Evolutionary conservation across 208 protist genomes (phyloP), one percentile per base, ranked within the genome.

Genomic region (Crithidia brevicula): DNA sequence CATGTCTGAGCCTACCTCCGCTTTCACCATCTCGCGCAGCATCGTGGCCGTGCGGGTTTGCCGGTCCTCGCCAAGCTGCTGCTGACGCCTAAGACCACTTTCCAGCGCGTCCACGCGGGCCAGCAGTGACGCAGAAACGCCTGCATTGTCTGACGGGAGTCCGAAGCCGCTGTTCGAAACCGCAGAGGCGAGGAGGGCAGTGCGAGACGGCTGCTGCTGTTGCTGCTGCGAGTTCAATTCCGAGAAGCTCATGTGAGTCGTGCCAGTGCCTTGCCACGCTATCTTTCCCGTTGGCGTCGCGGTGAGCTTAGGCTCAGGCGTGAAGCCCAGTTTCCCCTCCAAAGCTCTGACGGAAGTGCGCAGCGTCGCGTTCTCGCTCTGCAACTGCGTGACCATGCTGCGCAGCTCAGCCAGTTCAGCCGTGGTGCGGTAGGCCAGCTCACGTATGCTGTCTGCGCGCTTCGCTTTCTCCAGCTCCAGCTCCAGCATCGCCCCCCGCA

Each of bases 401-500:
- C 69, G 66, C 51, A 96, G 30, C 56, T 92, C 84, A 0, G 74
- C 76, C 30, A 92, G 36, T 27, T 93, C 73, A 4, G 78, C 69
- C 3, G 66, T 67, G 38, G 77, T 46, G 28, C 77, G 70, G 47
- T 67, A 63, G 16, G 77, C 56, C 53, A 93, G 51, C 30, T 91
- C 84, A 18, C 76, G 82, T 25, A 90, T 71, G 46, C 73, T 74
- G 63, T 89, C 80, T 1, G 66, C 72, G 51, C 87, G 86, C n/a
- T 87, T 79, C 9, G 66, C 68, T 28, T 83, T 82, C 78, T 93
- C 90, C 31, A 91, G 79, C 69, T 92, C 85, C 25, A 96, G 58
- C 62, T 93, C 86, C 28, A 82, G 65, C 28, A 82, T 23, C 20
- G 78, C 77, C 18, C 82, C 88, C 18, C 83, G 75, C 60, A 93